Evolutionary conservation across 371 early-diverging fungal genomes (phyloP), one percentile per base, ranked within the genome.

Genomic region (Rhizopus arrhizus): DNA sequence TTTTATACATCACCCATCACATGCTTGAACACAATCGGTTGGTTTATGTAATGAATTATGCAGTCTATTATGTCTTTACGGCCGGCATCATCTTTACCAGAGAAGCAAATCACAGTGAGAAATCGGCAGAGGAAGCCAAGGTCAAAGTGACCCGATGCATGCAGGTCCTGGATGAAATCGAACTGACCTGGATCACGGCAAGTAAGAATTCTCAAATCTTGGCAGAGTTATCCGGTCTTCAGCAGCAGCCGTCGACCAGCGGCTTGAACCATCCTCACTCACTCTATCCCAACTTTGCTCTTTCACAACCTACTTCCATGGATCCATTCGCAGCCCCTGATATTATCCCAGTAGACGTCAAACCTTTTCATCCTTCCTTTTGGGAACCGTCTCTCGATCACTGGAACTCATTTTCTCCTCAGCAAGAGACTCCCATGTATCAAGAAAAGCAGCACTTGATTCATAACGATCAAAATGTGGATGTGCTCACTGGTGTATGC

Each of bases 1-100:
- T 83, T 13, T 53, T 81, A 16, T 69, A 74, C 32, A 81, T 85
- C 29, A 69, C 59, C n/a, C 69, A 73, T 46, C 53, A 68, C 15
- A 65, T 81, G 65, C 45, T 73, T 8, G 65, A 64, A 13, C 64
- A 71, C 32, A 65, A 67, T 15, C 66, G 62, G 28, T 53, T 81
- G 15, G 67, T 60, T 8, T 75, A 63, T 56, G 73, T 74, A 0
- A 53, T 70, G 35, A 76, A 74, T 41, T 78, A 62, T 42, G 58
- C 73, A 2, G 70, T 76, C 1, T 81, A 76, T 51, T 72, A 69
- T 53, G 60, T 78, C 0, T 78, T 78, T 56, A 76, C 78, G 0
- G 67, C 78, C 6, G 76, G 74, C 6, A 70, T 74, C 38, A 66
- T 74, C 5, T 78, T 78, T 45, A 65, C 72, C 38, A 70, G 69